phyloP scores from a whole-genome alignment of 164 flowering plant species.

The Vitis riparia region DNA sequence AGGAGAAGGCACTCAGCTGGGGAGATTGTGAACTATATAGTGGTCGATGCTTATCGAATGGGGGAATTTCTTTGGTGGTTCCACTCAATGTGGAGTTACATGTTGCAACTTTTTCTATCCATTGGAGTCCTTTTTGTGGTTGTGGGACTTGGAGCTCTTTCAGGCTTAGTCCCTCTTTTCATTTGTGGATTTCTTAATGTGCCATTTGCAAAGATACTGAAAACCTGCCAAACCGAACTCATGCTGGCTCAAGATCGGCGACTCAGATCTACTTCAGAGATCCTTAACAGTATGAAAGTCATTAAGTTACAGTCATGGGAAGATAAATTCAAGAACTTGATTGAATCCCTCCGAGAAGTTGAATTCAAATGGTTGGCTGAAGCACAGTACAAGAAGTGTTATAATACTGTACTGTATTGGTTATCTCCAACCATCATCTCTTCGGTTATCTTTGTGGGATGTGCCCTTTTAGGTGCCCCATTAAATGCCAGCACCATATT shows the following conservation, averaged over 20 bases:
- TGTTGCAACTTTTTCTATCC: conserved; percentile 53
- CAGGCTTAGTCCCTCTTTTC: conserved; percentile 60
- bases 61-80: conserved; percentile 81
- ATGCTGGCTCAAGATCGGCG: conserved; percentile 77
- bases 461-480: conserved; percentile 44
- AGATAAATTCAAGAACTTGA: conserved; percentile 58
- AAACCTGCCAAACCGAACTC: conserved; percentile 50
- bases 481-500: conserved; percentile 77
- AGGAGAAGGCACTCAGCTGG: conserved; percentile 74
- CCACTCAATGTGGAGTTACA: conserved; percentile 53
- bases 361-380: conserved; percentile 72
- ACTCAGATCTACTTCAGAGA: conserved; percentile 72
- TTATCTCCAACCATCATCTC: conserved; percentile 75
- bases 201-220: conserved; percentile 66
- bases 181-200: conserved; percentile 60
- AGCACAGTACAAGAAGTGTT: conserved; percentile 41
- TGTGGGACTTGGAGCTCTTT: conserved; percentile 68
- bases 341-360: conserved; percentile 45
- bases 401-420: conserved; percentile 63
- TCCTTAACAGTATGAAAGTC: conserved; percentile 79
- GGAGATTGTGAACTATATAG: conserved; percentile 82
- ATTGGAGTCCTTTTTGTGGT: conserved; percentile 47
- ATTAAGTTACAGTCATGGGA: conserved; percentile 95
- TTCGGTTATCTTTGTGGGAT: conserved; percentile 66
- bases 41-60: conserved; percentile 85